phyloP scores from a whole-genome alignment of 2,329 filamentous ascomycete species.

The Aureobasidium sp. region DNA sequence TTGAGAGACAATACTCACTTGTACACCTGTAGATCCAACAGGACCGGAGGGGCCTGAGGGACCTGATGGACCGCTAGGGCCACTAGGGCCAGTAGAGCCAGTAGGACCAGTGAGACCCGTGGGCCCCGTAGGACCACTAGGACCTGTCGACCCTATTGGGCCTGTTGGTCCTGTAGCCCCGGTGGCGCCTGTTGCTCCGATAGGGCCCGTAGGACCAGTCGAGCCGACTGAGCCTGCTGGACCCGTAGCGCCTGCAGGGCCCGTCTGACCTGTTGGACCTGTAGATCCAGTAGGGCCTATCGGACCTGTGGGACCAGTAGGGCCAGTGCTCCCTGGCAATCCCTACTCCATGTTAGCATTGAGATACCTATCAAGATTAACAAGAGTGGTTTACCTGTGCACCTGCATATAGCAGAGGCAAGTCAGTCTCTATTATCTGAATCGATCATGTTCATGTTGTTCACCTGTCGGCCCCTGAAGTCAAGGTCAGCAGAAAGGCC shows the following conservation, averaged over 20 bases:
- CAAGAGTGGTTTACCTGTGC: not conserved
- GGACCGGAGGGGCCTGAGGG: constrained; percentile 8
- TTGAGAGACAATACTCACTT: not conserved
- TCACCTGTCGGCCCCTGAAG: not conserved
- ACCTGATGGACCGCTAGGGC: constrained; percentile 13
- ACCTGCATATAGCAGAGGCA: not conserved
- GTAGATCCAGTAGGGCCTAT: not conserved
- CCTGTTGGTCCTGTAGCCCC: not conserved
- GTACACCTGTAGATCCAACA: not conserved
- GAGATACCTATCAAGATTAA: not conserved
- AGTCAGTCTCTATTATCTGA: not conserved
- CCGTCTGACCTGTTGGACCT: not conserved
- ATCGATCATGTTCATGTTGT: not conserved
- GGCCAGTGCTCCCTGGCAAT: not conserved
- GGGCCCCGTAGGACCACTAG: constrained; percentile 3
- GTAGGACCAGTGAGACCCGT: constrained; percentile 4
- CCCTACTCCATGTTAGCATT: not conserved
- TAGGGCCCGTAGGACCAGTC: not conserved
- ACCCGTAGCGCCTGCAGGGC: not conserved
- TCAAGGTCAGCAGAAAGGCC: too few relatives aligned
- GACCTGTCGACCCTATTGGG: constrained; percentile 16
- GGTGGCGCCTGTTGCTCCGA: not conserved
- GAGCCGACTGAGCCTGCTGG: not conserved
- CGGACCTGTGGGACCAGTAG: not conserved
- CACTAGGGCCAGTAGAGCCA: not conserved